Evolutionary conservation across 2,329 filamentous ascomycete genomes (phyloP), one percentile per base, ranked within the genome.

Genomic region (Aspergillus sp.): DNA sequence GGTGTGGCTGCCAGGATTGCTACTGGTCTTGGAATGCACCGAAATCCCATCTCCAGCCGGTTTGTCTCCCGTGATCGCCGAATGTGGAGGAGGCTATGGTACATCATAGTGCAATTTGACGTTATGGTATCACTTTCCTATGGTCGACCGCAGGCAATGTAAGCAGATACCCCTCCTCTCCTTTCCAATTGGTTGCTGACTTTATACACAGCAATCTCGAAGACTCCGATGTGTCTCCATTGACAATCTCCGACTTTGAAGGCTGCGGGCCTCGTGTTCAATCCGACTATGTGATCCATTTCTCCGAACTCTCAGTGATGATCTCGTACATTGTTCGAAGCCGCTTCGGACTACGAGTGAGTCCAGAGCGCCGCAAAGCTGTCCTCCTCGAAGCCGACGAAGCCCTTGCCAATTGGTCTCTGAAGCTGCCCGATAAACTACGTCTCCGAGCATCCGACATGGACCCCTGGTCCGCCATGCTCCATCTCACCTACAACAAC

Each of bases 11-110:
- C 78, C 17, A 77, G 83, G 5, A 83, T 81, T 36, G 83, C 82
- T 2, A 79, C 81, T 0, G 83, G 83, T 0, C 71, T 85, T 56
- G 83, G 83, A n/a, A 84, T 85, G 81, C 83, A 80, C 66, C 76
- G 78, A 25, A 77, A 80, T 63, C 72, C 76, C 1, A 71, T 77
- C 6, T 73, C 75, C 5, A 78, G 76, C 59, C 74, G 73, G 25
- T 78, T 80, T 63, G 73, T 76, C 13, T 70, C 74, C 28, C 67
- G 71, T n/a, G 77, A 80, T 60, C 72, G 77, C 45, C 73, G 77
- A 25, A 78, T 78, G 72, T 80, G 77, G 76, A 72, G 78, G 56
- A 69, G 78, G 60, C 67, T 78, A 5, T 80, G 77, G 77, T 79
- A 76, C 65, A 79, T 80, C 32, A 56, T 80, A 53, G 74, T 79